A percentile compares a stretch with the other conserved stretches of the same genome.
phyloP scores from a whole-genome alignment of 2,329 filamentous ascomycete genomes.

The Neonectria magnoliae region DNA sequence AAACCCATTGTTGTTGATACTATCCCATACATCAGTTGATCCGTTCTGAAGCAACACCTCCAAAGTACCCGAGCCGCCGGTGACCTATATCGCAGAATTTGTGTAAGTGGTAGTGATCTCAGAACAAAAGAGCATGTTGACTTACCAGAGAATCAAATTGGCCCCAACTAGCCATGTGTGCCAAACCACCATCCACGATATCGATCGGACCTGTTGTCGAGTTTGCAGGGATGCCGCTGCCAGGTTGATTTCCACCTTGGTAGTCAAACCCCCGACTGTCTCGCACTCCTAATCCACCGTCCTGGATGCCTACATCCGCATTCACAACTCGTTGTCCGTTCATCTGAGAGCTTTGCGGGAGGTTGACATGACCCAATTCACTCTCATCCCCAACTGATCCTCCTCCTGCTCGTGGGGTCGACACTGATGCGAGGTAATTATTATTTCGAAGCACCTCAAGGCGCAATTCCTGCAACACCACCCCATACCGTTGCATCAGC shows the following conservation, averaged over 20 bases:
- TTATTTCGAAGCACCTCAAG: constrained; percentile 40
- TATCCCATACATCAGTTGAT: constrained; percentile 4
- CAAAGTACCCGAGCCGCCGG: constrained; percentile 26
- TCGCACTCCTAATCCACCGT: not conserved
- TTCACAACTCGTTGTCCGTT: not conserved
- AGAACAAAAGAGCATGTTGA: not conserved
- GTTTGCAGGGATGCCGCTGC: not conserved
- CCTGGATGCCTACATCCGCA: not conserved
- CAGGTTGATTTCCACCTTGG: not conserved
- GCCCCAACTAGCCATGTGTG: constrained; percentile 37
- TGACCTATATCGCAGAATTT: constrained; percentile 10
- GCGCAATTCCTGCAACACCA: constrained; percentile 52
- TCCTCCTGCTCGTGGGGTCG: not conserved
- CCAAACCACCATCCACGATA: not conserved
- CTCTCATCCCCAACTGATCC: not conserved
- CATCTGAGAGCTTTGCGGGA: not conserved
- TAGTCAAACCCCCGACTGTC: not conserved
- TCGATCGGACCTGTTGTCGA: constrained; percentile 20
- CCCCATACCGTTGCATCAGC: constrained; percentile 51
- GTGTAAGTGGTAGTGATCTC: not conserved
- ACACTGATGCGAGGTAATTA: constrained; percentile 22
- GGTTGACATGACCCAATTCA: not conserved
- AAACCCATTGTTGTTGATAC: constrained; percentile 1
- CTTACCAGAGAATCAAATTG: constrained; percentile 36
- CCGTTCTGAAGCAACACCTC: constrained; percentile 1